A percentile compares a stretch with the other conserved stretches of the same genome.
These are phyloP conservation scores for Coemansia sp. DNA, from an alignment of 192 early-diverging fungal species.

Conservation along the genomic window DNA sequence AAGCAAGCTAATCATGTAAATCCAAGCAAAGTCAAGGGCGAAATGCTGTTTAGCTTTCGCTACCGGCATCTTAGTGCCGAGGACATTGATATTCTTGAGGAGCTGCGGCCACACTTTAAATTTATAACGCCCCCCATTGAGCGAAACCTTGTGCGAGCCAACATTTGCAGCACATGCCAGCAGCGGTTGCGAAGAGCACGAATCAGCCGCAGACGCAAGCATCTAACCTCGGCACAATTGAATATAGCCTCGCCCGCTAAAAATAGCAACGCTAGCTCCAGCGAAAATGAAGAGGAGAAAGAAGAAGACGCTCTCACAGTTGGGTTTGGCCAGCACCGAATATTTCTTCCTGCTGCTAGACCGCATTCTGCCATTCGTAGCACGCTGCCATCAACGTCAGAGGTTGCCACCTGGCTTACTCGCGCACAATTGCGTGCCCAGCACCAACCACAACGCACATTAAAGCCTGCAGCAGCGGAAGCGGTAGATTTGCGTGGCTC, in stretches of 20 bases:
- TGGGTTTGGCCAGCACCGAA: too few relatives aligned
- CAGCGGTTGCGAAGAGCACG: slow-evolving; percentile 48
- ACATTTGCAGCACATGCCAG: slow-evolving; percentile 54
- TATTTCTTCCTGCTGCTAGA: not conserved
- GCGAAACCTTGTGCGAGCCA: slow-evolving; percentile 38
- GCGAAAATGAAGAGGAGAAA: not conserved
- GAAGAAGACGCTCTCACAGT: too few relatives aligned
- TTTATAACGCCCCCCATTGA: slow-evolving; percentile 42
- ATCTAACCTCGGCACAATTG: not conserved
- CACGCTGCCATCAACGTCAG: slow-evolving; percentile 9
- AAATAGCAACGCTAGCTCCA: not conserved
- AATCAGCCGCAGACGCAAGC: slow-evolving; percentile 3
- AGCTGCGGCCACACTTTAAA: slow-evolving; percentile 33
- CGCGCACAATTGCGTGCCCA: too few relatives aligned
- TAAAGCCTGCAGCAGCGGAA: not conserved
- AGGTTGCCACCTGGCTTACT: not conserved
- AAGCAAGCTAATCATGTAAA: slow-evolving; percentile 38
- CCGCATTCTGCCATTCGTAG: slow-evolving; percentile 21
- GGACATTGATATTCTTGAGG: slow-evolving; percentile 39
- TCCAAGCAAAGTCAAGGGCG: slow-evolving; percentile 38
- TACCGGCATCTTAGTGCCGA: slow-evolving; percentile 51
- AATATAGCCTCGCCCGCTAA: not conserved
- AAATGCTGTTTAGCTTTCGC: slow-evolving; percentile 48
- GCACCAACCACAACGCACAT: not conserved
- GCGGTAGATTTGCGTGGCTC: too few relatives aligned